A percentile compares a stretch with the other conserved stretches of the same genome.
Conservation (phyloP, 768 basidiomycete species). For the Collybia mongolica region DNA sequence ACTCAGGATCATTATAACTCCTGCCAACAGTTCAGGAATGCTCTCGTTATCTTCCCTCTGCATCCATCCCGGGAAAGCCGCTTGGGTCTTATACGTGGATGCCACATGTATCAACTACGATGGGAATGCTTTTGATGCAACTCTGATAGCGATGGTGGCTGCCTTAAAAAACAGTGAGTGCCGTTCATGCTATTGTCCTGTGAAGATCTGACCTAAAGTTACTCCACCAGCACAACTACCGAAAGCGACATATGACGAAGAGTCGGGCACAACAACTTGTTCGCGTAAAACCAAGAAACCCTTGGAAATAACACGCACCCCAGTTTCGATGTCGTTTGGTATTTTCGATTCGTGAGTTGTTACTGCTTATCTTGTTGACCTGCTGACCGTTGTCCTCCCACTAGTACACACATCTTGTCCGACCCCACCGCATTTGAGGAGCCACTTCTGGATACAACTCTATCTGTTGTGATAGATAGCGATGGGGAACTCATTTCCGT, state of each 20-base stretch:
- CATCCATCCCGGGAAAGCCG: conserved; percentile 79
- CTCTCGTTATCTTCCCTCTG: conserved; percentile 69
- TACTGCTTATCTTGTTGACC: neutral
- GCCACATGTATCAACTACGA: conserved; percentile 97
- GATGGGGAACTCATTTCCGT: conserved; percentile 47
- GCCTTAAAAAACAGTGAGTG: conserved; percentile 82
- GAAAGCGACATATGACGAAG: conserved; percentile 68
- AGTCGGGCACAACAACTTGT: conserved; percentile 61
- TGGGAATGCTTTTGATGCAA: conserved; percentile 92
- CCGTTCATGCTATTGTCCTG: neutral
- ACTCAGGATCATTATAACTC: conserved; percentile 2
- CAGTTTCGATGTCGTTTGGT: conserved; percentile 66
- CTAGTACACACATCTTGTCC: conserved; percentile 63
- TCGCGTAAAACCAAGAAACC: conserved; percentile 46
- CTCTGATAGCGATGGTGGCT: conserved; percentile 82
- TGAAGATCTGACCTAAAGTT: too few species aligned
- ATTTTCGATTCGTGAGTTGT: conserved; percentile 73
- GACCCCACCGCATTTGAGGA: conserved; percentile 94
- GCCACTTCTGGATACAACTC: conserved; percentile 71
- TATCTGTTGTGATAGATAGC: conserved; percentile 62
- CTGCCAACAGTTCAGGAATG: conserved; percentile 53
- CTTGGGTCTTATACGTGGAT: conserved; percentile 95
- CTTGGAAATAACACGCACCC: conserved; percentile 45
- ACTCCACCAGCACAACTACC: conserved; percentile 60
- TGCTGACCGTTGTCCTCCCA: conserved; percentile 3